Evolutionary conservation across 2,329 filamentous ascomycete species (phyloP).

Genomic region (Paracamarosporium sp.): DNA sequence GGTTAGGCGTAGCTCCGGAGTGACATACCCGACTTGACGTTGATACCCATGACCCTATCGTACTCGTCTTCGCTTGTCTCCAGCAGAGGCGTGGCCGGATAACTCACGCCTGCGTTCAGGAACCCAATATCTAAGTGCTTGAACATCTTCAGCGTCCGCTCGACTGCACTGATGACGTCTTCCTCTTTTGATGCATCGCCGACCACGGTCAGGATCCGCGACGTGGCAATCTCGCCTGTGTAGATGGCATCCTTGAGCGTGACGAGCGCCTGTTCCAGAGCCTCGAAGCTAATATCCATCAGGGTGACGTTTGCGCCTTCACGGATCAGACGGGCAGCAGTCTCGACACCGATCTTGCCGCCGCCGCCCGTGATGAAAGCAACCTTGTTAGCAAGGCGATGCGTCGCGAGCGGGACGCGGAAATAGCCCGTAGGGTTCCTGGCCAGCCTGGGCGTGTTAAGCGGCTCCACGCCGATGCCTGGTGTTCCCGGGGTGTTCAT

Average conservation of each 20-base stretch:
- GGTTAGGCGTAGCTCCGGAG: neutral
- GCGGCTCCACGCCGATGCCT: conserved; percentile 11
- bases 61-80: conserved; percentile 46
- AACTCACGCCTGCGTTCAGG: conserved; percentile 35
- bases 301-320: conserved; percentile 48
- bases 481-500: conserved; percentile 6
- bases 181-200: conserved; percentile 44
- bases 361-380: conserved; percentile 43
- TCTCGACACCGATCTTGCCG: conserved; percentile 44
- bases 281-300: conserved; percentile 40
- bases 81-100: conserved; percentile 39
- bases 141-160: conserved; percentile 34
- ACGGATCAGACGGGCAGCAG: conserved; percentile 41
- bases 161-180: conserved; percentile 33
- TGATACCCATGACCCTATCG: conserved; percentile 46
- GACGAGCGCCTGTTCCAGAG: conserved; percentile 32
- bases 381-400: conserved; percentile 39
- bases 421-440: conserved; percentile 13
- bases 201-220: conserved; percentile 38
- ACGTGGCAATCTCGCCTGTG: conserved; percentile 31
- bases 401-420: conserved; percentile 34
- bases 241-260: conserved; percentile 35
- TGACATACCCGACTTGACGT: conserved; percentile 46
- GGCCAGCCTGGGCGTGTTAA: conserved; percentile 32
- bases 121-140: conserved; percentile 35